Percentiles rank a stretch among this genome's conserved stretches.
phyloP scores from a whole-genome alignment of 1,284 basidiomycete genomes.

The Pterulicium gracile region DNA sequence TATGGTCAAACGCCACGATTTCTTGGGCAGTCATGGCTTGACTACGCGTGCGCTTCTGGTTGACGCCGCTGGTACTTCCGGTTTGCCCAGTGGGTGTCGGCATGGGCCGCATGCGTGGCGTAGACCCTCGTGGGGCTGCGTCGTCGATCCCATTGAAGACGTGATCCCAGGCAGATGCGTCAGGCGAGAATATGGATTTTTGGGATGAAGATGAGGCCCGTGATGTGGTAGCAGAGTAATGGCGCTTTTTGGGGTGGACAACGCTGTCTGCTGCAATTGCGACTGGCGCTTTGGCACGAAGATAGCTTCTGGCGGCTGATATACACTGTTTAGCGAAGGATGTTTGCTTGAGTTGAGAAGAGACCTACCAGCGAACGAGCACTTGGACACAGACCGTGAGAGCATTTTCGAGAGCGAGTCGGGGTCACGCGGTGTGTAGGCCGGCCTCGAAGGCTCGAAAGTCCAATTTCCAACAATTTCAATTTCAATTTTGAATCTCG shows the following conservation, averaged over 20 bases:
- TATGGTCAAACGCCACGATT: conserved; percentile 52
- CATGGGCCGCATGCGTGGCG: conserved; percentile 10
- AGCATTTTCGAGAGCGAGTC: too few species aligned
- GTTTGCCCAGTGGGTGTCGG: too few species aligned
- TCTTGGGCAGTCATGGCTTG: conserved; percentile 62
- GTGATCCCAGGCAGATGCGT: conserved; percentile 42
- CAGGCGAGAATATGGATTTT: conserved; percentile 24
- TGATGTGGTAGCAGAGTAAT: not conserved
- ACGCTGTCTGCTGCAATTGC: not conserved
- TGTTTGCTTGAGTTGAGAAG: not conserved
- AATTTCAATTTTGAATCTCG: too few species aligned
- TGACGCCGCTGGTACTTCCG: conserved; percentile 5
- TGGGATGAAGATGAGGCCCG: not conserved
- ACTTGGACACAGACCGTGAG: not conserved
- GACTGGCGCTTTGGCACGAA: not conserved
- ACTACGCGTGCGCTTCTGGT: conserved; percentile 21
- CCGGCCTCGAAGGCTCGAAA: too few species aligned
- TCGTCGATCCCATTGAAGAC: conserved; percentile 35
- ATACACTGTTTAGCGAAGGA: not conserved
- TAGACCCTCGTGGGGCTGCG: conserved; percentile 13
- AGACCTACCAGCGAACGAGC: not conserved
- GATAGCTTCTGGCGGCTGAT: not conserved
- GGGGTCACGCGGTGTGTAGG: too few species aligned
- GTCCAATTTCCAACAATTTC: too few species aligned
- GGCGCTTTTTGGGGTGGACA: not conserved